Evolutionary conservation across 192 early-diverging fungal genomes (phyloP), one percentile per base, ranked within the genome.

Genomic region (Coemansia sp.): DNA sequence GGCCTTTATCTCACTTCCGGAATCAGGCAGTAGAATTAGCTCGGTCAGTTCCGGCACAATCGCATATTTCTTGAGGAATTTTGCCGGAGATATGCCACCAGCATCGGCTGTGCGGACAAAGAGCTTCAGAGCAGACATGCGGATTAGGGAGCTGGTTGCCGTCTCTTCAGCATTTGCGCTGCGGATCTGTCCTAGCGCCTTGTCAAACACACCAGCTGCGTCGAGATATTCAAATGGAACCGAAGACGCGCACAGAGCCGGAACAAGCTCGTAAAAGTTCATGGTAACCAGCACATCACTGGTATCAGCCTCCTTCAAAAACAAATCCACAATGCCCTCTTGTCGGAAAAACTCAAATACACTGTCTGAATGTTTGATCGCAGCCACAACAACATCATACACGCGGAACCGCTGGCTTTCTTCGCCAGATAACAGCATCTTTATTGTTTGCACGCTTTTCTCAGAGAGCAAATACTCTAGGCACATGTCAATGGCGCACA

Each of bases 391-490:
- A 32, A 83, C 75, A 32, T 83, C 76, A 62, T 75, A 83, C 2
- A 75, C 64, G 14, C 81, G 75, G 68, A 83, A 83, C 53, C 75
- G 59, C 59, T 78, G 72, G 39, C 63, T 68, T 32, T 71, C 74
- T 59, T 64, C 58, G 5, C 71, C 74, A 2, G 61, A 22, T 33
- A 80, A 69, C 56, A 75, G 51, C 55, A 20, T 20, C 19, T 27
- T 66, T 51, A 80, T 53, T 1, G 55, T 64, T 1, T 14, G n/a
- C 0, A 75, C 24, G 59, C 72, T 72, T 10, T 69, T 64, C 9
- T 59, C 65, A 21, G 69, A 61, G 25, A 80, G 58, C 55, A 80
- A 46, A 9, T 75, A 66, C n/a, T 80, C 78, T 51, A 62, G 56
- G 17, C 46, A 62, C 69, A 72, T 68, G 23, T 63, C 72, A 3